phyloP scores from a whole-genome alignment of 2,329 filamentous ascomycete genomes.

The Aspergillus floridensis region DNA sequence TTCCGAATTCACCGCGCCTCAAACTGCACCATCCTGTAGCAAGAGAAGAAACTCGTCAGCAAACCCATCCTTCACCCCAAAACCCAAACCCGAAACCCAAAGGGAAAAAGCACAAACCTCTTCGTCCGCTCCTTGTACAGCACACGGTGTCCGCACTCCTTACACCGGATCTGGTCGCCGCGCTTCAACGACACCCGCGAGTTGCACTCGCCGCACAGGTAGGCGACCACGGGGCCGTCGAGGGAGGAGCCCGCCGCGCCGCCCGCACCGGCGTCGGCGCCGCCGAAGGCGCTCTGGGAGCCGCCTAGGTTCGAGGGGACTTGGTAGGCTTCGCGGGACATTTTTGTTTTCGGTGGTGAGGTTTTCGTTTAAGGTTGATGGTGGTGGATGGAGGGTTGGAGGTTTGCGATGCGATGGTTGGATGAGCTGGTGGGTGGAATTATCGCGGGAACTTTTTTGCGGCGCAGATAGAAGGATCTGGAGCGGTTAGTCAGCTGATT shows the following conservation, averaged over 20 bases:
- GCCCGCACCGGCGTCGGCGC: neutral
- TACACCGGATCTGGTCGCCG: slow-evolving; percentile 79
- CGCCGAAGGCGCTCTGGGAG: slow-evolving; percentile 5
- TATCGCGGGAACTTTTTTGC: slow-evolving; percentile 2
- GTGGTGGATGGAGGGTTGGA: neutral
- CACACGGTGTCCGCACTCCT: slow-evolving; percentile 90
- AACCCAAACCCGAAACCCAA: neutral
- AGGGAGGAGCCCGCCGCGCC: slow-evolving; percentile 41
- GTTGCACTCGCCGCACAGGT: slow-evolving; percentile 82
- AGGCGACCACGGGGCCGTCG: slow-evolving; percentile 61
- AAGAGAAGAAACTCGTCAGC: neutral
- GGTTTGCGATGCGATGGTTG: neutral
- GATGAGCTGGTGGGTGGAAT: neutral
- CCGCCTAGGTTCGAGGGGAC: slow-evolving; percentile 53
- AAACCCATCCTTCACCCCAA: slow-evolving; percentile 4
- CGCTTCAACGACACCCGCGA: slow-evolving; percentile 71
- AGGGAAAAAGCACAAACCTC: slow-evolving; percentile 61
- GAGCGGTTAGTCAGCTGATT: neutral
- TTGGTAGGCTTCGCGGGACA: slow-evolving; percentile 77
- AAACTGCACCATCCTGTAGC: slow-evolving; percentile 89
- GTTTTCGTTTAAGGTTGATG: neutral
- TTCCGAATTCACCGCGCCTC: slow-evolving; percentile 69
- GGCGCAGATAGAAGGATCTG: neutral
- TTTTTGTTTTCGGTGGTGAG: neutral
- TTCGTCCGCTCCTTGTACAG: slow-evolving; percentile 98